These are phyloP conservation scores for Ceratobasidium theobromae DNA, from an alignment of 1,284 basidiomycete species.

Conservation along the genomic window DNA sequence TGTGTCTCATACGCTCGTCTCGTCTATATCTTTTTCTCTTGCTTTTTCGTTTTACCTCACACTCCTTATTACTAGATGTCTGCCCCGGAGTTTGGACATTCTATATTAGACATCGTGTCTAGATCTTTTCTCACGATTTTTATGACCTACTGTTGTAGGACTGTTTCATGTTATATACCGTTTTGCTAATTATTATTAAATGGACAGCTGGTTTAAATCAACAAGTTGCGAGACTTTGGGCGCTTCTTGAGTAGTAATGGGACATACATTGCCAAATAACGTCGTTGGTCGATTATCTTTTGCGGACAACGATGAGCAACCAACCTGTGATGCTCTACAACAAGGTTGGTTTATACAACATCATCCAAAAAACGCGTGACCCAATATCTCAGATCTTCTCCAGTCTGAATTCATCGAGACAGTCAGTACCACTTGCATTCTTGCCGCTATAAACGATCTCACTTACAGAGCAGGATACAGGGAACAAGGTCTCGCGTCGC, in stretches of 20 bases:
- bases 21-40: neutral
- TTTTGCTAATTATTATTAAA: neutral
- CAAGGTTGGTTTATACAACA: neutral
- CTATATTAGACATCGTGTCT: neutral
- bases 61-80: neutral
- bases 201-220: neutral
- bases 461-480: constrained; percentile 62
- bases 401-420: constrained; percentile 81
- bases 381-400: neutral
- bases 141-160: constrained; percentile 1
- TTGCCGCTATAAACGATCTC: neutral
- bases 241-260: too few relatives aligned
- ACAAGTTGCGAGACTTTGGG: neutral
- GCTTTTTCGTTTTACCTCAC: neutral
- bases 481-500: constrained; percentile 90
- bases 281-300: neutral
- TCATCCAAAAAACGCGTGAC: neutral
- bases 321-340: constrained; percentile 14
- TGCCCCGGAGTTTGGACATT: constrained; percentile 24
- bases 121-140: constrained; percentile 1
- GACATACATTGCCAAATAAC: neutral
- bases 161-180: neutral
- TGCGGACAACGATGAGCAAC: neutral
- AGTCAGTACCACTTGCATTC: constrained; percentile 47
- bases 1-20: neutral